These are phyloP conservation scores for Suillus bovinus DNA, from an alignment of 768 basidiomycete species.

Conservation along the genomic window DNA sequence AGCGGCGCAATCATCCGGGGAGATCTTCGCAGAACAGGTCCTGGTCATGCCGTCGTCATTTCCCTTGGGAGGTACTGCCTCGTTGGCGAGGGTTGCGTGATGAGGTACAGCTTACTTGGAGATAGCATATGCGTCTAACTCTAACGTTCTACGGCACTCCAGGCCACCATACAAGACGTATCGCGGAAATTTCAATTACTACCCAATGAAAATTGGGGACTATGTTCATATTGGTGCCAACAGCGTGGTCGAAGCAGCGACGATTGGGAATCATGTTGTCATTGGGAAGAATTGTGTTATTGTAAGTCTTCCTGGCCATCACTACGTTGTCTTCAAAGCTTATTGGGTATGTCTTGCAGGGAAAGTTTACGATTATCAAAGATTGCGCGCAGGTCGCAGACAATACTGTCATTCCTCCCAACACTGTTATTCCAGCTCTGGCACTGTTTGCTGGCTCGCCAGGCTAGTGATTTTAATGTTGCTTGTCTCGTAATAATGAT, in stretches of 20 bases:
- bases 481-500: constrained; percentile 4
- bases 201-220: constrained; percentile 96
- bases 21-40: constrained; percentile 85
- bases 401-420: constrained; percentile 86
- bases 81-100: constrained; percentile 85
- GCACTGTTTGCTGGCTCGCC: constrained; percentile 87
- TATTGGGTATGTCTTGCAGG: constrained; percentile 45
- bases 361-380: constrained; percentile 95
- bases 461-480: constrained; percentile 47
- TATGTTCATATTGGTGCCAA: constrained; percentile 92
- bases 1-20: constrained; percentile 90
- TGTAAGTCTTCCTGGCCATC: constrained; percentile 45
- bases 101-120: constrained; percentile 58
- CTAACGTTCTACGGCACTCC: neutral
- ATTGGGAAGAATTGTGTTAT: constrained; percentile 97
- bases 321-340: neutral
- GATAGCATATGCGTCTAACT: neutral
- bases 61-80: constrained; percentile 92
- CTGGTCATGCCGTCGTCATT: constrained; percentile 92
- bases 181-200: constrained; percentile 92
- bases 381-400: constrained; percentile 92
- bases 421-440: constrained; percentile 89
- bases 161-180: constrained; percentile 91
- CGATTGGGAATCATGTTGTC: constrained; percentile 90
- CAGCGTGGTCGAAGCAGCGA: constrained; percentile 90